Conservation (phyloP, 371 early-diverging fungal genomes). For the Apophysomyces elegans region DNA sequence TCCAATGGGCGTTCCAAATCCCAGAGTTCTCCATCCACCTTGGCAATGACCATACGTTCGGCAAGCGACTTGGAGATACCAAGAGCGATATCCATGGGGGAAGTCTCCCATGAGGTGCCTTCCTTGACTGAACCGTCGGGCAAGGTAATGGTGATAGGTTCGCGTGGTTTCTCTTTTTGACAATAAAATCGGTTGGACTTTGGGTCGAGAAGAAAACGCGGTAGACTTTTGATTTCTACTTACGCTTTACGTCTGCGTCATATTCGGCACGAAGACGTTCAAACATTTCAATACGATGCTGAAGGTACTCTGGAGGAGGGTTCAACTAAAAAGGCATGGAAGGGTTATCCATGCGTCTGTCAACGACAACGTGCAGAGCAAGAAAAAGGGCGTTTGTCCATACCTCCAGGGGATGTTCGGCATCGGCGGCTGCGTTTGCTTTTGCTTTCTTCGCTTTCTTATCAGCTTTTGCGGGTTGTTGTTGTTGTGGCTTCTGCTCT, state of each 20-base stretch:
- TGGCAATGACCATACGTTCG: conserved; percentile 93
- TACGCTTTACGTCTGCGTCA: conserved; percentile 83
- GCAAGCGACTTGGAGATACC: conserved; percentile 88
- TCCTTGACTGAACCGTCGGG: conserved; percentile 87
- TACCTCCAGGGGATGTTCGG: conserved; percentile 64
- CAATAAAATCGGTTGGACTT: not conserved
- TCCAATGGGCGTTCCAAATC: conserved; percentile 94
- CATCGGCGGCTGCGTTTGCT: conserved; percentile 55
- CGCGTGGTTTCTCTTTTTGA: conserved; percentile 78
- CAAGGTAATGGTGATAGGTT: conserved; percentile 86
- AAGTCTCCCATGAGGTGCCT: conserved; percentile 95
- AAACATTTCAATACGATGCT: conserved; percentile 90
- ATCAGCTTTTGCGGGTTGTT: conserved; percentile 22
- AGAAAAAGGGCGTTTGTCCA: too few relatives aligned
- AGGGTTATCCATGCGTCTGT: not conserved
- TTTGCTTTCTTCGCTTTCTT: conserved; percentile 50
- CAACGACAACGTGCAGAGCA: not conserved
- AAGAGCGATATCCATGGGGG: conserved; percentile 94
- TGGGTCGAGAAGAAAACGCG: conserved; percentile 18
- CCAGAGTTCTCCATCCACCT: conserved; percentile 94
- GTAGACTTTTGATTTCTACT: conserved; percentile 16
- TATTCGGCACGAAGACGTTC: conserved; percentile 83
- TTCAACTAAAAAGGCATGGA: conserved; percentile 44
- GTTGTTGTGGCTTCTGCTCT: conserved; percentile 13
- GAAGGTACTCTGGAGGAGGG: conserved; percentile 83